Evolutionary conservation across 2,329 filamentous ascomycete species (phyloP), one percentile per base, ranked within the genome.

Genomic region (Madurella mycetomatis): DNA sequence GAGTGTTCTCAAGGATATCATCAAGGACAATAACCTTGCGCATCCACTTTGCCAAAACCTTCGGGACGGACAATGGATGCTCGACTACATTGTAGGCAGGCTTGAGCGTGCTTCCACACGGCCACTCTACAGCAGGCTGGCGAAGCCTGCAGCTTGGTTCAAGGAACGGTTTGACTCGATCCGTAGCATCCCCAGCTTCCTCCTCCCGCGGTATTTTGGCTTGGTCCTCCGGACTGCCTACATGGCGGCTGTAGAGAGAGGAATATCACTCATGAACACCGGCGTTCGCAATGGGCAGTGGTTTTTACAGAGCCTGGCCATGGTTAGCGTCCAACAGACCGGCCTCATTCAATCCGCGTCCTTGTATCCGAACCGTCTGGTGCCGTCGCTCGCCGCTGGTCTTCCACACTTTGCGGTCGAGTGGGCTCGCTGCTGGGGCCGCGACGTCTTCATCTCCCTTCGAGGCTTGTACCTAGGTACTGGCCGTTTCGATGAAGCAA

Each of bases 371-470:
- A 81, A 85, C 61, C 92, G 90, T 69, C 76, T 82, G 17, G 91
- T 96, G 0, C 90, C 92, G 1, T 92, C 88, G 47, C 79, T 99
- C 62, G 92, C 94, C 16, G 94, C 94, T 32, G 94, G 94, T 15
- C 75, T 99, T 45, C 94, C 94, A 37, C 94, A 99, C 71, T 99
- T 99, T 67, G 83, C 94, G 0, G 87, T 89, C 9, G 87, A 91
- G 64, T 99, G 94, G 92, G 92, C 92, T 47, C 83, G 94, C 64
- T 96, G 92, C 71, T 99, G 94, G 94, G 94, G 95, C 8, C 86
- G 94, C 53, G 94, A 99, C 69, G 90, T 96, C 12, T 97, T 96
- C 70, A 99, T 99, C 60, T 94, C 94, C 13, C 82, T 96, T 41
- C 87, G 94, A 48, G 94, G 94, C 42, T 78, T 99, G n/a, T 90